Percentiles rank a stretch among this genome's conserved stretches.
These are phyloP conservation scores for Suhomyces guaymorum DNA, from an alignment of 1,139 yeast genomes.

Conservation along the genomic window DNA sequence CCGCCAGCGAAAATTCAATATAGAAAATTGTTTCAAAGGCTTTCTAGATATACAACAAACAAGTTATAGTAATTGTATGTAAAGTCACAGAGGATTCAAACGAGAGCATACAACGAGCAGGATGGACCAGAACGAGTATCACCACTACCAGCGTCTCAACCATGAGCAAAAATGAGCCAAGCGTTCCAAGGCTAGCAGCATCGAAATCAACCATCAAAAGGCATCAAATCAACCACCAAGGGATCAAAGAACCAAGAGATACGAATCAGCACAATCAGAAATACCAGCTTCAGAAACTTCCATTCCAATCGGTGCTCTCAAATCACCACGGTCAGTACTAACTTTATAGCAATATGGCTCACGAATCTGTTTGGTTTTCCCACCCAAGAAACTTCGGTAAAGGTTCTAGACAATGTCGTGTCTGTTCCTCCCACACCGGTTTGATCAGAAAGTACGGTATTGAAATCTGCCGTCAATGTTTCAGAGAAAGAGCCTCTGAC, in stretches of 20 bases:
- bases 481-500: slow-evolving; percentile 99
- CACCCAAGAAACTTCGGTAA: slow-evolving; percentile 99
- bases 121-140: background rate
- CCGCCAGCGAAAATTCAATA: slow-evolving; percentile 10
- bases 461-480: slow-evolving; percentile 99
- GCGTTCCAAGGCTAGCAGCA: background rate
- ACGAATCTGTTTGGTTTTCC: slow-evolving; percentile 99
- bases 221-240: too few relatives aligned
- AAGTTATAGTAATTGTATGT: slow-evolving; percentile 14
- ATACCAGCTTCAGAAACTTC: background rate
- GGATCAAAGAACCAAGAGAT: too few relatives aligned
- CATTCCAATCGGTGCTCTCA: too few relatives aligned
- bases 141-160: background rate
- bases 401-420: slow-evolving; percentile 99
- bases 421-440: slow-evolving; percentile 98
- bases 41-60: slow-evolving; percentile 12
- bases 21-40: slow-evolving; percentile 8
- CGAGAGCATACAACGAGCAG: background rate
- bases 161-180: background rate
- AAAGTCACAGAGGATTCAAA: too few relatives aligned
- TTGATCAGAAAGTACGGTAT: slow-evolving; percentile 99
- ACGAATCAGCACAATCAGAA: background rate
- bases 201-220: too few relatives aligned
- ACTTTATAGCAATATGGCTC: slow-evolving; percentile 79
- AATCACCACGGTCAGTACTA: slow-evolving; percentile 17